Conservation (phyloP, 345 rosid genomes). For the Eucalyptus pauciflora region DNA sequence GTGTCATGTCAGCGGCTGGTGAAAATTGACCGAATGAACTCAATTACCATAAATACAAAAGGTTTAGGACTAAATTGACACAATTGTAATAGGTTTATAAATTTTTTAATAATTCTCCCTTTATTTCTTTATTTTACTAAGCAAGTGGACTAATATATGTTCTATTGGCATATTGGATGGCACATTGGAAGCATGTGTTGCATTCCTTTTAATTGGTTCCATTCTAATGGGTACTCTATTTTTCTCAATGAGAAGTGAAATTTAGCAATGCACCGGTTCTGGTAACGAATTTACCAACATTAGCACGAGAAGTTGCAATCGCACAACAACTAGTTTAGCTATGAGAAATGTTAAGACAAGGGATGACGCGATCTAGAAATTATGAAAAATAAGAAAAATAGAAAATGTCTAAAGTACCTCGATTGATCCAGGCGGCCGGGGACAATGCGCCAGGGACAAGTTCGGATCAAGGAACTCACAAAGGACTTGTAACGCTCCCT, state of each 20-base stretch:
- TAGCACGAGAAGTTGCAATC: not conserved
- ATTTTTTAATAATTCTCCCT: too few relatives aligned
- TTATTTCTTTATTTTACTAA: not conserved
- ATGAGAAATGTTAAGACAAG: not conserved
- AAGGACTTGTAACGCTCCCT: not conserved
- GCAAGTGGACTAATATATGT: not conserved
- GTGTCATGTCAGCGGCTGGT: rapidly evolving
- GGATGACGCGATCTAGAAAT: not conserved
- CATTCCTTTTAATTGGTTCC: not conserved
- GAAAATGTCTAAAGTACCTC: not conserved
- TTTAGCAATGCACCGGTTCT: not conserved
- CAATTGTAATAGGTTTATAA: too few relatives aligned
- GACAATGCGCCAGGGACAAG: not conserved
- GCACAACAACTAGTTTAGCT: not conserved
- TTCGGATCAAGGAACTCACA: not conserved
- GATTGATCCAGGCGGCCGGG: too few relatives aligned
- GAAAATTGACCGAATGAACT: too few relatives aligned
- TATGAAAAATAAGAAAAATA: not conserved
- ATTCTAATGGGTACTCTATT: not conserved
- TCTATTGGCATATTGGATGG: not conserved
- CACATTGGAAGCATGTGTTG: not conserved
- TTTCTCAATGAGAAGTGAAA: not conserved
- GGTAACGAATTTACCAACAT: not conserved
- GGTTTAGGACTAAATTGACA: too few relatives aligned
- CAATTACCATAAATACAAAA: too few relatives aligned